A percentile compares a stretch with the other conserved stretches of the same genome.
Conservation (phyloP, 2,329 filamentous ascomycete genomes). For the Magnaporthiopsis incrustans region DNA sequence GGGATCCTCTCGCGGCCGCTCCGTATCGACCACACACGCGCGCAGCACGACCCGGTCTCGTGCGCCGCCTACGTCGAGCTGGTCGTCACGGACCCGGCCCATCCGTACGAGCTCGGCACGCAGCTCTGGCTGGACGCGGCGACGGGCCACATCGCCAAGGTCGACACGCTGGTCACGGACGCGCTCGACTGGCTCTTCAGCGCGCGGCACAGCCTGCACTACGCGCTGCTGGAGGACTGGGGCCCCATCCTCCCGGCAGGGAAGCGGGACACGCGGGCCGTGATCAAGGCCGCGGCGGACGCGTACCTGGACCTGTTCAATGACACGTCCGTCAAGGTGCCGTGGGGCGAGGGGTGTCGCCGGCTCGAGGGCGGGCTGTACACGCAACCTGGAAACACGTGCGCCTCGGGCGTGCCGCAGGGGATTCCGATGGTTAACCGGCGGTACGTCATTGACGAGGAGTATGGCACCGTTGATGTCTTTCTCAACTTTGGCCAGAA, state of each 20-base stretch:
- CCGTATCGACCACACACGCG: constrained; percentile 24
- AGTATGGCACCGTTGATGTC: constrained; percentile 18
- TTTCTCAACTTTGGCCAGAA: constrained; percentile 22
- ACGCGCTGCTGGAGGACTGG: constrained; percentile 19
- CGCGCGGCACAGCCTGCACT: constrained; percentile 24
- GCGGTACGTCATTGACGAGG: constrained; percentile 21
- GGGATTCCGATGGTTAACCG: constrained; percentile 15
- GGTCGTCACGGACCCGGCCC: constrained; percentile 21
- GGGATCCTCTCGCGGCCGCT: constrained; percentile 22
- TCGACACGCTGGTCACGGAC: constrained; percentile 25
- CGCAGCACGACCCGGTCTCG: constrained; percentile 22
- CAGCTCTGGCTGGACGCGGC: constrained; percentile 23
- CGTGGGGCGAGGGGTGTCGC: constrained; percentile 27
- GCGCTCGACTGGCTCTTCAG: constrained; percentile 29
- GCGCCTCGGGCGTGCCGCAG: constrained; percentile 16
- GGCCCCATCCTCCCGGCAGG: constrained; percentile 17
- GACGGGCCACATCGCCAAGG: constrained; percentile 14
- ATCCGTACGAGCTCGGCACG: constrained; percentile 28
- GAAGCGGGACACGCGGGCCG: constrained; percentile 19
- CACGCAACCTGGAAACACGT: constrained; percentile 17
- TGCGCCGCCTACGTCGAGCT: constrained; percentile 35
- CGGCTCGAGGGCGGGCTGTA: constrained; percentile 22
- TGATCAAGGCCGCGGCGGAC: constrained; percentile 24
- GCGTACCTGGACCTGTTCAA: constrained; percentile 29
- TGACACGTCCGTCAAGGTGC: constrained; percentile 22